Percentiles rank a stretch among this genome's conserved stretches.
These are phyloP conservation scores for Gynochthodes officinalis DNA, from an alignment of 257 asterid species.

Conservation along the genomic window DNA sequence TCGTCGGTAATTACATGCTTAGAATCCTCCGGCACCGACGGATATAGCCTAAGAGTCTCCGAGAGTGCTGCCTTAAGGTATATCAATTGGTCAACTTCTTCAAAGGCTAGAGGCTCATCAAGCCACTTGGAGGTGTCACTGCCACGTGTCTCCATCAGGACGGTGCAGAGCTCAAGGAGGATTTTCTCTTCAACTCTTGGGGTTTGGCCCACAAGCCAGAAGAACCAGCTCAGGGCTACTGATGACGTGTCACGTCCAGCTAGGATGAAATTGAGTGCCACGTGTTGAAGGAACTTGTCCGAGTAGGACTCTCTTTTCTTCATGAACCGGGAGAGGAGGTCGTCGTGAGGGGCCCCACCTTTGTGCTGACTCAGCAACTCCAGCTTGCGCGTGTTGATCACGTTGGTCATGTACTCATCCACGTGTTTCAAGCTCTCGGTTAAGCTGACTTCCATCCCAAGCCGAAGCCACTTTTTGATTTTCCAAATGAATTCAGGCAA, in stretches of 20 bases:
- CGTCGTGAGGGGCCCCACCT: slow-evolving; percentile 43
- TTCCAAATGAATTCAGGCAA: slow-evolving; percentile 56
- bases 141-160: slow-evolving; percentile 48
- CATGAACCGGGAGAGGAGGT: slow-evolving; percentile 56
- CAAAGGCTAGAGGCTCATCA: slow-evolving; percentile 48
- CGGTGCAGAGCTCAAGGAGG: slow-evolving; percentile 31
- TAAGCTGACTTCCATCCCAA: slow-evolving; percentile 47
- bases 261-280: slow-evolving; percentile 62
- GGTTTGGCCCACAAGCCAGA: slow-evolving; percentile 42
- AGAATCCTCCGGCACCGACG: slow-evolving; percentile 66
- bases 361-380: slow-evolving; percentile 44
- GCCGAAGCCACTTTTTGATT: slow-evolving; percentile 44
- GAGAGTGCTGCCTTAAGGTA: slow-evolving; percentile 64
- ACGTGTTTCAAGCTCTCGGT: slow-evolving; percentile 38
- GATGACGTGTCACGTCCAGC: slow-evolving; percentile 84
- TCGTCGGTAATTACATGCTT: slow-evolving; percentile 56
- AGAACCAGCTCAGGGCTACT: slow-evolving; percentile 70
- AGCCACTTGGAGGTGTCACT: slow-evolving; percentile 35
- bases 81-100: slow-evolving; percentile 51
- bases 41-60: slow-evolving; percentile 58
- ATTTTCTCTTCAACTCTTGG: slow-evolving; percentile 57
- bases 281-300: slow-evolving; percentile 50
- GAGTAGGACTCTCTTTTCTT: slow-evolving; percentile 48
- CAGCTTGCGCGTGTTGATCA: slow-evolving; percentile 48
- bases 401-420: slow-evolving; percentile 44